Evolutionary conservation across 345 rosid species (phyloP), one percentile per base, ranked within the genome.

Genomic region (Arabidopsis arenosa): DNA sequence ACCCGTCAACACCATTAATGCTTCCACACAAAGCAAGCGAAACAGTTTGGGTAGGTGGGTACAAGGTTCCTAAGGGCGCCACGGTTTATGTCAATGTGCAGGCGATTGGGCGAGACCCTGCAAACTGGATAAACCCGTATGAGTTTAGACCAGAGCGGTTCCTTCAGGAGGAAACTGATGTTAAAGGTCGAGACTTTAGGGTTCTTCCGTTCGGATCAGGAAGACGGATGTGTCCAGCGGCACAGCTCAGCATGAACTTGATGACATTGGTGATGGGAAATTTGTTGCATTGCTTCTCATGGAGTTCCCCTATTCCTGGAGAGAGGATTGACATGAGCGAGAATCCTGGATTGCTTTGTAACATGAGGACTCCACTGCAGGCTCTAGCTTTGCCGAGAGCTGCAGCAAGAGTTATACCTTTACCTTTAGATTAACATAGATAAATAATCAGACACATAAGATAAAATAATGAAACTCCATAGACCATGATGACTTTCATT

Each of bases 121-220:
- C 44, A 2, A 56, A 71, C 39, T 84, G 86, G 89, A 49, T 21
- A 40, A 73, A 75, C 74, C 82, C 86, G 1, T 23, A 70, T 8
- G 83, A 81, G 57, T 86, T 82, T 39, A 61, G 61, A 57, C 83
- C 89, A 0, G 85, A 84, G 64, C 15, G 86, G 81, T 86, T 82
- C 66, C 26, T 81, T 1, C 3, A 23, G 13, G 85, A 72, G 68
- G 83, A 84, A 2, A 76, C 67, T 0, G 87, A 84, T 68, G 76
- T 80, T 10, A 77, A 82, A 60, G 85, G 87, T 35, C 83, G 84
- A 73, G 84, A 85, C 76, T 81, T 76, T 13, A 78, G 75, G 12
- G 72, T 87, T 54, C 60, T 85, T 49, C 90, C 88, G 0, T 87
- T 87, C 35, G 90, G 86, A 14, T 80, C 81, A 0, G 87, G 87